Evolutionary conservation across 225 moss, liverwort and hornwort species (phyloP).

Genomic region (Polytrichum commune): DNA sequence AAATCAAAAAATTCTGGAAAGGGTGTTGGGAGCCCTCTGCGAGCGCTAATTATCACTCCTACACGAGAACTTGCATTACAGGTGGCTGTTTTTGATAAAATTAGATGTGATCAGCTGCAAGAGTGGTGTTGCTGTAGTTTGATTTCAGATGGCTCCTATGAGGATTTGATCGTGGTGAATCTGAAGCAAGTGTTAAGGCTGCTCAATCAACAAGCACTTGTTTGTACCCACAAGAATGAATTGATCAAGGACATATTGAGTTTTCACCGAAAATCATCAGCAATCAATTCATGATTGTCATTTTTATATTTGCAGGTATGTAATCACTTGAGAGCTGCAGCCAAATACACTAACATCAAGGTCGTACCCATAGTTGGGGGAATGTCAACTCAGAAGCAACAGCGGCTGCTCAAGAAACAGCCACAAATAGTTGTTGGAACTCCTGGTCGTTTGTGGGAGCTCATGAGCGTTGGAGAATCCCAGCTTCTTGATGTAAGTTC

Average conservation of each 20-base stretch:
- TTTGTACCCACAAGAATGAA: too few species aligned
- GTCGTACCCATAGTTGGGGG: conserved; percentile 99
- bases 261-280: too few species aligned
- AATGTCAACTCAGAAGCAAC: conserved; percentile 92
- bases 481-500: conserved; percentile 76
- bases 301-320: conserved; percentile 50
- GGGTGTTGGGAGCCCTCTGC: conserved; percentile 46
- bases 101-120: background rate
- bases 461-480: conserved; percentile 84
- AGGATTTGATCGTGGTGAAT: too few species aligned
- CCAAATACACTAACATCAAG: conserved; percentile 71
- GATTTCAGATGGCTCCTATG: too few species aligned
- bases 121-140: too few species aligned
- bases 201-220: too few species aligned
- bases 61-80: conserved; percentile 94
- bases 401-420: conserved; percentile 75
- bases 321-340: conserved; percentile 81
- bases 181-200: too few species aligned
- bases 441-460: conserved; percentile 98
- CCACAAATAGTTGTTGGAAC: conserved; percentile 93
- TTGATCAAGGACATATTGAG: too few species aligned
- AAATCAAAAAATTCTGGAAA: conserved; percentile 28
- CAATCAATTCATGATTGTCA: background rate
- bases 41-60: conserved; percentile 87
- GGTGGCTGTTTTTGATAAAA: conserved; percentile 31